These are phyloP conservation scores for Beauveria caledonica DNA, from an alignment of 2,329 filamentous ascomycete species.

Conservation along the genomic window DNA sequence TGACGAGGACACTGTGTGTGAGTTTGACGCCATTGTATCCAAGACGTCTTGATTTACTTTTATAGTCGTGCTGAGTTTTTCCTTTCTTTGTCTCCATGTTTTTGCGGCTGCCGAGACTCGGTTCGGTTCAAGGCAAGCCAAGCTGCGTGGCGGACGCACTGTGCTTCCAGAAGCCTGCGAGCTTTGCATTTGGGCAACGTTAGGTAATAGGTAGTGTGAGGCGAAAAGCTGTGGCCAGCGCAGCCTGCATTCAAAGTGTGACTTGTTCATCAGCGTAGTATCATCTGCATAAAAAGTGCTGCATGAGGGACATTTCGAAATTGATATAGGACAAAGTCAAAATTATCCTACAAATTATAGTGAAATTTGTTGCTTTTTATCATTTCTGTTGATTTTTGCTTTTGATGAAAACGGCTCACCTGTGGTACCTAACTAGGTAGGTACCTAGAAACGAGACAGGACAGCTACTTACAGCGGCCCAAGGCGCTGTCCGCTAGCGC, in stretches of 20 bases:
- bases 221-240: background rate
- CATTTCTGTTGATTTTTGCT: background rate
- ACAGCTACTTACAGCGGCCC: background rate
- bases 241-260: background rate
- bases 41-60: background rate
- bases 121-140: background rate
- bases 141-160: background rate
- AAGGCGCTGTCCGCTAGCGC: background rate
- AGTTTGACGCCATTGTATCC: background rate
- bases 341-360: background rate
- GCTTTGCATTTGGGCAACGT: too few relatives aligned
- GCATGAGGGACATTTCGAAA: background rate
- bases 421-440: background rate
- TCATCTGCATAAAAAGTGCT: background rate
- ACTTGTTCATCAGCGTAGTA: background rate
- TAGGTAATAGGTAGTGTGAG: background rate
- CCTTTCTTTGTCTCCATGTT: background rate
- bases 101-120: background rate
- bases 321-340: background rate
- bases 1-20: background rate
- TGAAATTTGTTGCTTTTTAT: background rate
- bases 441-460: too few relatives aligned
- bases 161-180: constrained; percentile 1
- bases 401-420: background rate
- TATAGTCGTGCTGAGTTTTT: background rate